Evolutionary conservation across 2,329 filamentous ascomycete genomes (phyloP), one percentile per base, ranked within the genome.

Genomic region (Colletotrichum siamense): DNA sequence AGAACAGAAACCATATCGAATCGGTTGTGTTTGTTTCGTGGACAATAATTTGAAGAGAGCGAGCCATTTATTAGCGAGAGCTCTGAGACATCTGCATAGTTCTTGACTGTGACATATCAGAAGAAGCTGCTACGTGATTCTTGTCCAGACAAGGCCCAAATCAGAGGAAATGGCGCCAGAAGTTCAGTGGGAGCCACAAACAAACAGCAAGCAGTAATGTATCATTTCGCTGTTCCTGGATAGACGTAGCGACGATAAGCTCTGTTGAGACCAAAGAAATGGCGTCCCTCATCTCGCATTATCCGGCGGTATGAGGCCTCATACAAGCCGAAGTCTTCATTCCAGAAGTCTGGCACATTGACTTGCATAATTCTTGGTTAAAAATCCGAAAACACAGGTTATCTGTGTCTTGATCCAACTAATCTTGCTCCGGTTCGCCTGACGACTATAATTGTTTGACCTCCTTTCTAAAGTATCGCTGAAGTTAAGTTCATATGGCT

Each of bases 331-430:
- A 44, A 10, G 5, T 6, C 18, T 6, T 6, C 18, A 44, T 44
- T 10, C 0, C 9, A 3, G 18, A n/a, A n/a, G 0, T n/a, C 8
- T 3, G 39, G 2, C 18, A 1, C 39, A n/a, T 1, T 44, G 0
- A 6, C 2, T 44, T n/a, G 5, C 39, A n/a, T n/a, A 12, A 4
- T n/a, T 6, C 0, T 44, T 44, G 5, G 1, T 44, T 44, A 1
- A 12, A 1, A n/a, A 12, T n/a, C 3, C 39, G 39, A n/a, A 44
- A 12, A 6, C 0, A n/a, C 10, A 9, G 18, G 3, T 6, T 9
- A 9, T 39, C 0, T 6, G 2, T 39, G 3, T 39, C 4, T 39
- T 39, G 8, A 39, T 3, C 2, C 8, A 39, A 39, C 36, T 3
- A 1, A 39, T 18, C 2, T 18, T 39, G 36, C 36, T 39, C 15